Percentiles rank a stretch among this genome's conserved stretches.
Conservation (phyloP, 257 asterid genomes). For the Capsicum pubescens region DNA sequence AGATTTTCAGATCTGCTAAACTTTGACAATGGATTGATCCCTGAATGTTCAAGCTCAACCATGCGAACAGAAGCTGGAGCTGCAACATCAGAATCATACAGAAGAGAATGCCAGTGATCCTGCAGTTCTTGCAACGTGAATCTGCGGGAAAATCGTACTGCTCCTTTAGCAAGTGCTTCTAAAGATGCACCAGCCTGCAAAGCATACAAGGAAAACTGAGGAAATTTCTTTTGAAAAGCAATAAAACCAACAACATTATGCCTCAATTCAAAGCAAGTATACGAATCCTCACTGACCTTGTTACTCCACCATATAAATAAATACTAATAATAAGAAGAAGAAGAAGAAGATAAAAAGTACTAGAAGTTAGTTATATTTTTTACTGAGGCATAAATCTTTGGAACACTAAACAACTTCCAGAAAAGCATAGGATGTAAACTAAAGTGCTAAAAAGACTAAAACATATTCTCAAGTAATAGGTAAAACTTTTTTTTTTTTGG, state of each 20-base stretch:
- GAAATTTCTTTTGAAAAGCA: background rate
- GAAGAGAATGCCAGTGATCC: constrained; percentile 86
- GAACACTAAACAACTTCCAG: background rate
- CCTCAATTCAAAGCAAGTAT: background rate
- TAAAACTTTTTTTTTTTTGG: background rate
- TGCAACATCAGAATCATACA: constrained; percentile 81
- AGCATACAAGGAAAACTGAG: constrained; percentile 18
- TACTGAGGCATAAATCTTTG: background rate
- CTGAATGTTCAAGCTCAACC: constrained; percentile 84
- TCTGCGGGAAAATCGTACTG: constrained; percentile 82
- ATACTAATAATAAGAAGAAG: background rate
- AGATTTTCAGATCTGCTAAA: constrained; percentile 55
- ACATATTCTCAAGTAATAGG: background rate
- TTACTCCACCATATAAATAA: background rate
- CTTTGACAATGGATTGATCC: constrained; percentile 58
- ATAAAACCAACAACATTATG: background rate
- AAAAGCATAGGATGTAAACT: background rate
- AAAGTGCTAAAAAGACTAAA: constrained; percentile 7
- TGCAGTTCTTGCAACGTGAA: constrained; percentile 70
- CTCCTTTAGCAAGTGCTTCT: constrained; percentile 97
- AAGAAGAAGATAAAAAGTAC: background rate
- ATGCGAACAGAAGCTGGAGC: constrained; percentile 65
- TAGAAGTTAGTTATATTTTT: background rate
- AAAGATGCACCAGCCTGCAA: constrained; percentile 83
- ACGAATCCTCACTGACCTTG: background rate